A percentile compares a stretch with the other conserved stretches of the same genome.
These are phyloP conservation scores for Plasmodium gallinaceum DNA, from an alignment of 169 alveolate species.

Conservation along the genomic window DNA sequence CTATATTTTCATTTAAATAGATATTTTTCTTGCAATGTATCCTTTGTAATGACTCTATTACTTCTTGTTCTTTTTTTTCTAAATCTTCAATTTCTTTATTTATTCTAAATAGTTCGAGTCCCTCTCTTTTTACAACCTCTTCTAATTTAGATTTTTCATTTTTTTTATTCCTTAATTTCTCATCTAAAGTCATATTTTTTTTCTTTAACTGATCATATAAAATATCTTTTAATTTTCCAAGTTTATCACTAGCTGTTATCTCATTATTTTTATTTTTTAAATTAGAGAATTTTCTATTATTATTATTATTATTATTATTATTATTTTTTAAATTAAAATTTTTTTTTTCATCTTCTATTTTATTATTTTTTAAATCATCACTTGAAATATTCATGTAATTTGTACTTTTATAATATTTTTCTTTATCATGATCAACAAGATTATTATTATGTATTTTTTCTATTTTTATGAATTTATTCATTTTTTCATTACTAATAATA, in stretches of 20 bases:
- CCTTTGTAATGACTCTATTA: conserved; percentile 5
- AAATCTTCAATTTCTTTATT: conserved; percentile 57
- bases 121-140: conserved; percentile 42
- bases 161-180: conserved; percentile 26
- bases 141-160: conserved; percentile 41
- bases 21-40: conserved; percentile 13
- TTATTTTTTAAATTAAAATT: background rate
- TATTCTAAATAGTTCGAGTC: conserved; percentile 38
- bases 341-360: background rate
- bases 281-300: background rate
- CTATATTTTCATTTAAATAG: conserved; percentile 13
- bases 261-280: background rate
- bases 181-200: conserved; percentile 18
- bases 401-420: too few relatives aligned
- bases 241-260: background rate
- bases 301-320: background rate
- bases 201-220: conserved; percentile 39
- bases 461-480: too few relatives aligned
- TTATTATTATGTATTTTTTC: too few relatives aligned
- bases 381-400: too few relatives aligned
- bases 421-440: too few relatives aligned
- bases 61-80: conserved; percentile 42
- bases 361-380: background rate
- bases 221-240: conserved; percentile 31
- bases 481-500: too few relatives aligned